Evolutionary conservation across 2,329 filamentous ascomycete genomes (phyloP), one percentile per base, ranked within the genome.

Genomic region (Xylariaceae sp.): DNA sequence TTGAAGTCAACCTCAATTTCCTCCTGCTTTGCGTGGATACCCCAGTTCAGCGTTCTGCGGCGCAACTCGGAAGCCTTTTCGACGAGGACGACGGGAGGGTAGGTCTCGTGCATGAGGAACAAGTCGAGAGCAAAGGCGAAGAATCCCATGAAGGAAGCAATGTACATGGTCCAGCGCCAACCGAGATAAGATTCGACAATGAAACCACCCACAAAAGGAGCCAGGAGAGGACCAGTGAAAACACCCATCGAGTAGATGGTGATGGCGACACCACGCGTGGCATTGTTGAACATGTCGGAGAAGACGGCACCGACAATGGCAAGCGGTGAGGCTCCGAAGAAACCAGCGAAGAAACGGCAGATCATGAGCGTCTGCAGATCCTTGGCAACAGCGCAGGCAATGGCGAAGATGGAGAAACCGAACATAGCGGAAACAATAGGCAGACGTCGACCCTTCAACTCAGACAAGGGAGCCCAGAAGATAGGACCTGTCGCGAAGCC

Each of bases 91-190:
- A 83, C 78, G 8, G 86, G 86, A 50, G 87, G 85, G 68, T 90
- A 90, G 0, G 87, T 88, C 75, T 90, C 88, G 68, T 82, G 75
- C 59, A 89, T 77, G 74, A 87, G 83, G 66, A 88, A 62, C 4
- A 88, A 58, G 68, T 88, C 82, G 53, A 88, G 74, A 34, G 74
- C 65, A 64, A 88, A 83, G 58, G 85, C 82, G 23, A 78, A 60
- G 61, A 83, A 84, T 37, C 87, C 85, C 78, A 89, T 85, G 64
- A 88, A 82, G 59, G 81, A 75, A 23, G 76, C 73, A 34, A 88
- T 73, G 70, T 87, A 90, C 74, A 87, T 81, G 3, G 86, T 89
- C 87, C 87, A 90, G 62, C 88, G 82, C 88, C 88, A 90, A 61
- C 86, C 86, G 35, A 88, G 79, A 67, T 83, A 73, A 5, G 82